phyloP scores from a whole-genome alignment of 768 basidiomycete genomes.

The Panellus pusillus region DNA sequence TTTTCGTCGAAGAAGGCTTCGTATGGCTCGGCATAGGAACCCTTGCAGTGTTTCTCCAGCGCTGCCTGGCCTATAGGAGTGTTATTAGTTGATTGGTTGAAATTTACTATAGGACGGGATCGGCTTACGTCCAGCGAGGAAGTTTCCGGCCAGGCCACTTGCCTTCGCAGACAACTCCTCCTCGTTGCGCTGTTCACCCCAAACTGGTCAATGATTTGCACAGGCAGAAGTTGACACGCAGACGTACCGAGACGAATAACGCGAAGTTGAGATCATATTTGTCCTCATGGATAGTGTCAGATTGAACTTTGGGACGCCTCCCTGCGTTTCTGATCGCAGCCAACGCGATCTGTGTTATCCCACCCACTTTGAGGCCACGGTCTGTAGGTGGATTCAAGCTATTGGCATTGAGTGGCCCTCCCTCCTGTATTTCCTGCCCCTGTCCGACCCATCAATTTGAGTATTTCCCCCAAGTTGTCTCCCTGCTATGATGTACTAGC shows the following conservation, averaged over 20 bases:
- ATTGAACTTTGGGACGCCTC: too few species aligned
- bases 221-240: background rate
- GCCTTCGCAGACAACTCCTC: constrained; percentile 42
- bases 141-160: constrained; percentile 31
- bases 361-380: too few species aligned
- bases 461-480: too few species aligned
- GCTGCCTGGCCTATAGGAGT: constrained; percentile 40
- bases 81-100: background rate
- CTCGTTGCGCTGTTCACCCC: constrained; percentile 39
- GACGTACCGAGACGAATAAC: constrained; percentile 38
- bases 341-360: too few species aligned
- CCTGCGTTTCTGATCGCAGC: too few species aligned
- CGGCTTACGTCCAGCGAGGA: constrained; percentile 41
- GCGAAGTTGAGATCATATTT: constrained; percentile 54
- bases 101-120: too few species aligned
- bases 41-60: constrained; percentile 36
- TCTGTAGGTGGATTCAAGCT: too few species aligned
- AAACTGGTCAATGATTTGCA: background rate
- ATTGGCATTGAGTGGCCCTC: too few species aligned
- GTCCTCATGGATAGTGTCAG: constrained; percentile 44
- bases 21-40: constrained; percentile 35
- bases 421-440: too few species aligned
- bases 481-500: too few species aligned
- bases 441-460: too few species aligned
- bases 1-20: constrained; percentile 47